phyloP scores from a whole-genome alignment of 768 basidiomycete genomes.

The Suillus clintonianus region DNA sequence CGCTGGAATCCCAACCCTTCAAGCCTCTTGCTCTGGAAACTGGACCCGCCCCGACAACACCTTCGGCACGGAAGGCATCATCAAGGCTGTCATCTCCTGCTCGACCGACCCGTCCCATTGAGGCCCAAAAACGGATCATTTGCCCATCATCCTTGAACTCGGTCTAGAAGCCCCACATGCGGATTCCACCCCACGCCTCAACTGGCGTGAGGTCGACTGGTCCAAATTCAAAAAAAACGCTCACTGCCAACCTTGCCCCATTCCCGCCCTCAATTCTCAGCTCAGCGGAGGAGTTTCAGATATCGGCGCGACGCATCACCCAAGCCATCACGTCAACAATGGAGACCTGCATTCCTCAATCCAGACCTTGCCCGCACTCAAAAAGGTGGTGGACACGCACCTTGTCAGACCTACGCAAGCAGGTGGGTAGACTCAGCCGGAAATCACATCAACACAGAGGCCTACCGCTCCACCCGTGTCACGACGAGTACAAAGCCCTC shows the following conservation, averaged over 20 bases:
- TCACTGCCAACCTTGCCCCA: too few species aligned
- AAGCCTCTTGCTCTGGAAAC: too few species aligned
- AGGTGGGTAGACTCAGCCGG: constrained; percentile 14
- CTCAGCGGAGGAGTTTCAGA: constrained; percentile 14
- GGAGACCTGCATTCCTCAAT: constrained; percentile 15
- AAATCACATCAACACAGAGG: constrained; percentile 7
- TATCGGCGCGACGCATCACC: constrained; percentile 1
- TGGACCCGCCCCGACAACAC: too few species aligned
- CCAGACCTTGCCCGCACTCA: constrained; percentile 18
- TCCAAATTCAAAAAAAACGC: constrained; percentile 18
- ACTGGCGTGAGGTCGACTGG: constrained; percentile 24
- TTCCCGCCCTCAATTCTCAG: too few species aligned
- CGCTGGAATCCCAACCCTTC: too few species aligned
- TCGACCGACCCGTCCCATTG: constrained; percentile 12
- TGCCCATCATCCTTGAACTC: constrained; percentile 29
- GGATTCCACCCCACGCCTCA: too few species aligned
- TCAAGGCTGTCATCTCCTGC: constrained; percentile 22
- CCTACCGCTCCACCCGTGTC: constrained; percentile 22
- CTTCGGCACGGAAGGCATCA: constrained; percentile 6
- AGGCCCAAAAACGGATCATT: constrained; percentile 32
- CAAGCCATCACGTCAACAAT: constrained; percentile 19
- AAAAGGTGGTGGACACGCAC: constrained; percentile 38
- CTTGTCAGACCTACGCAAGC: constrained; percentile 19
- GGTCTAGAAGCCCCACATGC: constrained; percentile 10
- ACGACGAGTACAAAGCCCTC: constrained; percentile 12